Evolutionary conservation across 495 filamentous ascomycete genomes (phyloP).

Genomic region (Aspergillus bridgeri): DNA sequence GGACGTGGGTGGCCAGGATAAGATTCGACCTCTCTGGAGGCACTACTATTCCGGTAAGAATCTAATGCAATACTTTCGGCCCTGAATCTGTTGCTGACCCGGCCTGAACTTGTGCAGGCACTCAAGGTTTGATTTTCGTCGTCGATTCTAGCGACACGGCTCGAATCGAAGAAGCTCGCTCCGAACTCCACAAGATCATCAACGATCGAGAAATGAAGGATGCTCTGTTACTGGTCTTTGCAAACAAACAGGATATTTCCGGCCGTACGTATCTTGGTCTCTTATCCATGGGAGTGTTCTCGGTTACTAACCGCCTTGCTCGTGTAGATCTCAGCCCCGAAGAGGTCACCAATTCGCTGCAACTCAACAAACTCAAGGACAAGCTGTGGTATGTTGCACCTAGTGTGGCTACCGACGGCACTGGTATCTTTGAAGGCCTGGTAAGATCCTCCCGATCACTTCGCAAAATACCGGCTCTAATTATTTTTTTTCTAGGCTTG

Average conservation of each 20-base stretch:
- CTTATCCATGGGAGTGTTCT: not conserved
- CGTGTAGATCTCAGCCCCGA: slow-evolving; percentile 74
- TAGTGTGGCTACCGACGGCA: slow-evolving; percentile 89
- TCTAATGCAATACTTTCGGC: not conserved
- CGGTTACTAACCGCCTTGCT: slow-evolving; percentile 14
- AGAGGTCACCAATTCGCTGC: slow-evolving; percentile 80
- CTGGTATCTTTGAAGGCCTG: slow-evolving; percentile 90
- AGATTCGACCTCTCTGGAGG: slow-evolving; percentile 95
- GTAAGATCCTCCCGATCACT: slow-evolving; percentile 35
- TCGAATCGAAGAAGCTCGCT: slow-evolving; percentile 84
- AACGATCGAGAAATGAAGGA: slow-evolving; percentile 99
- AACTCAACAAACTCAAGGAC: slow-evolving; percentile 81
- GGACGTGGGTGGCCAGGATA: slow-evolving; percentile 99
- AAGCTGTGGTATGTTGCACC: slow-evolving; percentile 96
- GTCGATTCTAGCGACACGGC: slow-evolving; percentile 86
- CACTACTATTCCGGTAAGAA: slow-evolving; percentile 92
- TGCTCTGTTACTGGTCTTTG: slow-evolving; percentile 87
- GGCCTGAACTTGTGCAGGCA: slow-evolving; percentile 50
- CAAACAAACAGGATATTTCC: slow-evolving; percentile 93
- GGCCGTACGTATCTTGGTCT: slow-evolving; percentile 59
- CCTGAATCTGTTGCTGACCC: slow-evolving; percentile 4
- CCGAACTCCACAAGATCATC: slow-evolving; percentile 91
- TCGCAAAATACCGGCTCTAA: slow-evolving; percentile 9
- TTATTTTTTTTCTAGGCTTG: slow-evolving; percentile 58
- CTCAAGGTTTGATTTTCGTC: slow-evolving; percentile 96